Percentiles rank a stretch among this genome's conserved stretches.
Conservation (phyloP, 805 yeast genomes). For the Hagleromyces aurorensis region DNA sequence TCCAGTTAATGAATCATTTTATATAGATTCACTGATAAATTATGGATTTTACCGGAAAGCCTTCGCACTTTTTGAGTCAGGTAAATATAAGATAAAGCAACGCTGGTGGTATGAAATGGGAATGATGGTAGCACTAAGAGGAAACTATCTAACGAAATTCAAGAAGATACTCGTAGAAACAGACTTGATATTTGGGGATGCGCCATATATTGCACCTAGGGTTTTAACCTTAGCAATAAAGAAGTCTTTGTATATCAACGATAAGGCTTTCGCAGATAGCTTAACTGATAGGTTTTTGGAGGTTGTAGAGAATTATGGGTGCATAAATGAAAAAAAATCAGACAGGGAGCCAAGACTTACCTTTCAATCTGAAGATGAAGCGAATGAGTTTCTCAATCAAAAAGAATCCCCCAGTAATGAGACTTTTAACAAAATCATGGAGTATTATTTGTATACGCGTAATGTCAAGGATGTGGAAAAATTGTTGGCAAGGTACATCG, state of each 20-base stretch:
- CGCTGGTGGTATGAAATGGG: constrained; percentile 50
- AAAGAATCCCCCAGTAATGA: constrained; percentile 20
- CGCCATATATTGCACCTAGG: constrained; percentile 33
- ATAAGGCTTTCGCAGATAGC: constrained; percentile 23
- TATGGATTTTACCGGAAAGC: constrained; percentile 33
- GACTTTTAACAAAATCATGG: constrained; percentile 23
- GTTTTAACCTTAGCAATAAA: constrained; percentile 32
- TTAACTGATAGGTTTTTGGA: constrained; percentile 29
- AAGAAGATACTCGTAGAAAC: constrained; percentile 29
- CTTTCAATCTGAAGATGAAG: constrained; percentile 27
- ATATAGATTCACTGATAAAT: constrained; percentile 37
- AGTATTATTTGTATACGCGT: constrained; percentile 18
- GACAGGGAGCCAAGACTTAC: constrained; percentile 6
- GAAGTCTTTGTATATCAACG: constrained; percentile 24
- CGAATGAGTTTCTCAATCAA: constrained; percentile 24
- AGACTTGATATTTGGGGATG: constrained; percentile 18
- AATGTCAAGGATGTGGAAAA: constrained; percentile 9
- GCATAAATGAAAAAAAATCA: constrained; percentile 6
- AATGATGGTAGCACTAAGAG: constrained; percentile 33
- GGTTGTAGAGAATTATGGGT: constrained; percentile 24
- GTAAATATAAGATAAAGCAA: constrained; percentile 33
- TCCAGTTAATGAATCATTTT: constrained; percentile 43
- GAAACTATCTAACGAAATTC: constrained; percentile 32
- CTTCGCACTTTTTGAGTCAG: constrained; percentile 30
- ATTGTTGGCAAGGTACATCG: constrained; percentile 23